Percentiles rank a stretch among this genome's conserved stretches.
phyloP scores from a whole-genome alignment of 2,329 filamentous ascomycete genomes.

The Pseudogymnoascus sp. region DNA sequence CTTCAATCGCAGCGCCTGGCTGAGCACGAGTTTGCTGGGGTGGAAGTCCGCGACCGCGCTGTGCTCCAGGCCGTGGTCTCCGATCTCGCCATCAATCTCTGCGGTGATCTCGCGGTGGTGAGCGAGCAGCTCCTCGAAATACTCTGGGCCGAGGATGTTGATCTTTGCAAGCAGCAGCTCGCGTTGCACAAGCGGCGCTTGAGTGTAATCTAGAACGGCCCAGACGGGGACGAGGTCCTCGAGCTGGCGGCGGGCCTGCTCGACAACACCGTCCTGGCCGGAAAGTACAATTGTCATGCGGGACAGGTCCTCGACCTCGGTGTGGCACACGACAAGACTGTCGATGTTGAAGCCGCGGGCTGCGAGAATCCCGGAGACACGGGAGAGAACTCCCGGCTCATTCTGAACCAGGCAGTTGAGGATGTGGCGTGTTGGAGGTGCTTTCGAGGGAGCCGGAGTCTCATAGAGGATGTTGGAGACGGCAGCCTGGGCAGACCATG shows the following conservation, averaged over 20 bases:
- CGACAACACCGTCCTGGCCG: constrained; percentile 92
- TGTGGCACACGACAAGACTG: constrained; percentile 94
- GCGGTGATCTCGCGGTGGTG: constrained; percentile 88
- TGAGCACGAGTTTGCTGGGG: constrained; percentile 76
- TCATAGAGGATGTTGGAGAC: constrained; percentile 99
- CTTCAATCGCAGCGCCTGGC: constrained; percentile 89
- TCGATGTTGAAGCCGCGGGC: constrained; percentile 99
- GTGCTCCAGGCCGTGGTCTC: constrained; percentile 28
- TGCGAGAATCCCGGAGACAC: constrained; percentile 91
- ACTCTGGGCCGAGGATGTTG: constrained; percentile 93
- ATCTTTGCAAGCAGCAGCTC: constrained; percentile 94
- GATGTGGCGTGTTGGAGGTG: constrained; percentile 87
- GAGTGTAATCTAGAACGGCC: constrained; percentile 95
- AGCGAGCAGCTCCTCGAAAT: constrained; percentile 92
- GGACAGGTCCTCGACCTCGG: constrained; percentile 91
- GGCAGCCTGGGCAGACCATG: constrained; percentile 87
- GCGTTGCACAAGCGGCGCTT: constrained; percentile 86
- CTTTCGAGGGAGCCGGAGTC: constrained; percentile 76
- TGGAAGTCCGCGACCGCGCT: constrained; percentile 62
- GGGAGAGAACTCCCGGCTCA: constrained; percentile 93
- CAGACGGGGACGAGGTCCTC: constrained; percentile 97
- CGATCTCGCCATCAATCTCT: constrained; percentile 39
- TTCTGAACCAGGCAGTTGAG: constrained; percentile 99
- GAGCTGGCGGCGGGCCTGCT: constrained; percentile 90
- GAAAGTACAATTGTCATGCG: constrained; percentile 98